These are phyloP conservation scores for Cornus suecica DNA, from an alignment of 148 eudicot genomes.

Conservation along the genomic window DNA sequence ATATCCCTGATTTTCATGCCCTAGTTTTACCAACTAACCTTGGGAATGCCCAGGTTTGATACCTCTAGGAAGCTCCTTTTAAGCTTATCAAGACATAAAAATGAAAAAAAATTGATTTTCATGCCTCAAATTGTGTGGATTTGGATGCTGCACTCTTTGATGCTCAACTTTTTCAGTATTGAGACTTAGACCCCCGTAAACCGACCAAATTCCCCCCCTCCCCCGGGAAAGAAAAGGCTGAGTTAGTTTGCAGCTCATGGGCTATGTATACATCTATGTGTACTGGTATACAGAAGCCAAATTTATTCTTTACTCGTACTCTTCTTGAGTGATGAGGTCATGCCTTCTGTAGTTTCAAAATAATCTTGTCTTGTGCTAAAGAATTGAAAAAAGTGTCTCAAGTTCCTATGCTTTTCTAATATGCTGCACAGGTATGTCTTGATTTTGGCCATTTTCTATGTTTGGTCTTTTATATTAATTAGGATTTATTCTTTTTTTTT, in stretches of 20 bases:
- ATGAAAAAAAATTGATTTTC: no score
- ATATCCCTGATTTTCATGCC: neutral
- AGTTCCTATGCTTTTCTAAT: neutral
- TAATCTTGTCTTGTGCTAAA: neutral
- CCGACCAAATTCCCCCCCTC: no score
- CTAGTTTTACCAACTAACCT: no score
- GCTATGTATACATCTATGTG: neutral
- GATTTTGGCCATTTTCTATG: constrained; percentile 5
- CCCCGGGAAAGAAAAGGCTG: no score
- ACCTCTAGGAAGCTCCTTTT: no score
- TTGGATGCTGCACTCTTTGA: neutral
- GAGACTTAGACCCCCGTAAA: neutral
- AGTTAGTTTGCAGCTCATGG: neutral
- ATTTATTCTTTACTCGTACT: neutral
- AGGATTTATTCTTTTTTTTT: neutral
- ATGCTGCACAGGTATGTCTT: neutral
- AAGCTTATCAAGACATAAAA: no score
- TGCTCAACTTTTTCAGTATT: neutral
- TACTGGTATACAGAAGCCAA: neutral
- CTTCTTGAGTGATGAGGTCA: neutral
- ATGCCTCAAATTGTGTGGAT: neutral
- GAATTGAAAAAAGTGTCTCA: neutral
- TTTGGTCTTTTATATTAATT: neutral
- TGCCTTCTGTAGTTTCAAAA: neutral
- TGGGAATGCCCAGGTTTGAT: no score